Evolutionary conservation across 139 green algal genomes (phyloP), one percentile per base, ranked within the genome.

Genomic region (Zygnema circumcarinatum): DNA sequence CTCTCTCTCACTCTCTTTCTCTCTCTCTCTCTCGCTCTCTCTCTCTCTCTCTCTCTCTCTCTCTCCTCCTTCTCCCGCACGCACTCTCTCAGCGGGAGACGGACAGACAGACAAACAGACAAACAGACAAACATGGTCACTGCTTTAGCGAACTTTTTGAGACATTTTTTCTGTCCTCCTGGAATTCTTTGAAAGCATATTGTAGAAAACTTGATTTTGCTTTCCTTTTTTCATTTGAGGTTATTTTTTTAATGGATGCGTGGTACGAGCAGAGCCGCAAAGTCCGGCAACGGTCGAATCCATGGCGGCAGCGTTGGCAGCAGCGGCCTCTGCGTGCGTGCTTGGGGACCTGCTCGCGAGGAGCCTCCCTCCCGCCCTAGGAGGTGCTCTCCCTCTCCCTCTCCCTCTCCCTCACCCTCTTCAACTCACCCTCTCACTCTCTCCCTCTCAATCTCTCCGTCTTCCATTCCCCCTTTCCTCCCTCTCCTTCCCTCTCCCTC

Each of bases 281-380:
- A n/a, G n/a, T n/a, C n/a, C n/a, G n/a, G n/a, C 75, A 21, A 83
- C 29, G 7, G 75, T 74, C n/a, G 75, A 83, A 29, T 39, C 16
- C 20, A 7, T 83, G 16, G 20, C 75, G 7, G 16, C 33, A 41
- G 31, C 75, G 16, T 29, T 83, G 31, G 11, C 75, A 74, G 75
- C 75, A n/a, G 31, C 75, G 31, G 75, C 75, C 29, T 39, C 29
- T 11, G 16, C 75, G 7, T 72, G 31, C 32, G 25, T 7, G 25
- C 32, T 83, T 29, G 75, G 75, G n/a, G 25, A 73, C 7, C 11
- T 7, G 16, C 31, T 83, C 7, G 75, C 75, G 31, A 16, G 21
- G 40, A 21, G 7, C 75, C 33, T 83, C 25, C 75, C 75, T 74
- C 75, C 75, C 25, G 75, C 75, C n/a, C 40, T 79, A n/a, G n/a